Evolutionary conservation across 2,329 filamentous ascomycete species (phyloP), one percentile per base, ranked within the genome.

Genomic region (Beauveria bassiana): DNA sequence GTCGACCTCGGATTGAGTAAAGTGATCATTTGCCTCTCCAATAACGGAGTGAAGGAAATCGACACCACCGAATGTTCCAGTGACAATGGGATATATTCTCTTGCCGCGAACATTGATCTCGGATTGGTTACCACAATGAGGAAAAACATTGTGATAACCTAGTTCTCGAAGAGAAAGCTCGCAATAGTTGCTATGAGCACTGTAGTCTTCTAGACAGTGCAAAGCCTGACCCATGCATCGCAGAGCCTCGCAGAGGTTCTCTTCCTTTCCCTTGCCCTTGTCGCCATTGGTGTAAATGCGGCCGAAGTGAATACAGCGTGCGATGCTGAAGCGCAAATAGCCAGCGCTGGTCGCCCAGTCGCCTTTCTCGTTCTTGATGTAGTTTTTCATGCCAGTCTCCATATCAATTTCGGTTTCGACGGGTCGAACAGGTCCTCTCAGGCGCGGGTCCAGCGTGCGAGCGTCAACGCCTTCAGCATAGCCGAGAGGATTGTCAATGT

Each of bases 321-420:
- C 81, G 64, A 95, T 80, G 68, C 89, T 92, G 74, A 85, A 90
- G 67, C 87, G 86, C 63, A 96, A 81, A 69, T 93, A 97, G 45
- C 90, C 93, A 8, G 90, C 79, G 65, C 92, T 96, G 22, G 95
- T 99, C 1, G 93, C 91, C 90, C 93, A 97, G 46, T 85, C 83
- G 5, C 92, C 91, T 16, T 77, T 79, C 72, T 98, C 93, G 69
- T 97, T 98, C 63, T 93, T 87, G 67, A 99, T 98, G 74, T 99
- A 99, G 73, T 98, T 98, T 76, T 98, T 99, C 93, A 99, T 96
- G n/a, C 93, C 93, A 1, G 90, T 95, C 6, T 82, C 77, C 40
- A 77, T 77, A 69, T 95, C 90, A 61, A 95, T 83, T 63, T 90
- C 86, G 22, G 90, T 84, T 70, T 95, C 90, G 46, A 83, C 74